These are phyloP conservation scores for Lophiotrema nucula DNA, from an alignment of 495 filamentous ascomycete species.

Conservation along the genomic window DNA sequence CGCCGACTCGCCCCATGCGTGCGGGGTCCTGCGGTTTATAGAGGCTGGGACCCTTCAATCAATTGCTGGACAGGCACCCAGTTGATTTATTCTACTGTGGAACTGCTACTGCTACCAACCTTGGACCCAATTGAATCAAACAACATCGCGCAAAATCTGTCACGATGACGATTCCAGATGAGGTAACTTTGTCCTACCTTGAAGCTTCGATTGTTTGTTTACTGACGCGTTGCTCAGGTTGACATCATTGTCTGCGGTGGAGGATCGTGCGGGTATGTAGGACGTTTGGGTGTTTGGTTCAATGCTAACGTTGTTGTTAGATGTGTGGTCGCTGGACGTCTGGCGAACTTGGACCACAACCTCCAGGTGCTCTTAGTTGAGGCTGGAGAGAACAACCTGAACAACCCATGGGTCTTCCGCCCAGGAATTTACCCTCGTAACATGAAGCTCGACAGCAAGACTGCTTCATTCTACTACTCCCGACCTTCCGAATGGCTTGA, in stretches of 20 bases:
- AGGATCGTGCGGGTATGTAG: slow-evolving; percentile 39
- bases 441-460: slow-evolving; percentile 83
- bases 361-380: slow-evolving; percentile 78
- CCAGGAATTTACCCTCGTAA: slow-evolving; percentile 77
- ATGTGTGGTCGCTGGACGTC: slow-evolving; percentile 69
- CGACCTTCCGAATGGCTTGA: slow-evolving; percentile 69
- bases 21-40: slow-evolving; percentile 23
- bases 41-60: slow-evolving; percentile 15
- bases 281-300: background rate
- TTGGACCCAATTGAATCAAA: slow-evolving; percentile 1
- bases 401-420: slow-evolving; percentile 80
- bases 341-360: slow-evolving; percentile 78
- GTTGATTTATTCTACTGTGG: slow-evolving; percentile 24
- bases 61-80: slow-evolving; percentile 5
- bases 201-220: background rate
- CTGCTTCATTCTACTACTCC: slow-evolving; percentile 81
- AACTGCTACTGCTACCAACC: background rate
- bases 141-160: background rate
- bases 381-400: slow-evolving; percentile 74
- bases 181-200: slow-evolving; percentile 18
- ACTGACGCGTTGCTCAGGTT: slow-evolving; percentile 54
- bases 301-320: slow-evolving; percentile 16
- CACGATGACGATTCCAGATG: slow-evolving; percentile 35
- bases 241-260: slow-evolving; percentile 84
- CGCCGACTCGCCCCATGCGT: slow-evolving; percentile 6